These are phyloP conservation scores for Alternaria sp. DNA, from an alignment of 2,329 filamentous ascomycete species.

Conservation along the genomic window DNA sequence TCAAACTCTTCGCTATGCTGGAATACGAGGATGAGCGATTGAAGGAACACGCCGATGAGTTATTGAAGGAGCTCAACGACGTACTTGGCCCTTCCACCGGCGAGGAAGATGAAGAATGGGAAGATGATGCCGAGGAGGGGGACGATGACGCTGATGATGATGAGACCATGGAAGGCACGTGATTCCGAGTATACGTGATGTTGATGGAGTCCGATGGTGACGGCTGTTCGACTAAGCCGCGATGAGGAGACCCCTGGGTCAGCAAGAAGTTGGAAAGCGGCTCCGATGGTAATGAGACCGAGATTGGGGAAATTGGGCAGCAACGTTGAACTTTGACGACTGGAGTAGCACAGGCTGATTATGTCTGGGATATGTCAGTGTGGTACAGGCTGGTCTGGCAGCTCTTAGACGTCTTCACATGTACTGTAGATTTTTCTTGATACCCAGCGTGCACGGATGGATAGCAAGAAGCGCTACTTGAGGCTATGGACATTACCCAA, in stretches of 20 bases:
- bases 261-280: not conserved
- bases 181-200: constrained; percentile 23
- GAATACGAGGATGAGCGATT: constrained; percentile 87
- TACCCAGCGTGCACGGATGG: constrained; percentile 1
- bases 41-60: constrained; percentile 76
- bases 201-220: not conserved
- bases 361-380: constrained; percentile 1
- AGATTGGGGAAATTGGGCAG: not conserved
- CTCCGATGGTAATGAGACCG: constrained; percentile 4
- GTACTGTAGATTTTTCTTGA: constrained; percentile 7
- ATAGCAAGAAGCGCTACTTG: not conserved
- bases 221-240: not conserved
- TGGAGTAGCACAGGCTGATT: not conserved
- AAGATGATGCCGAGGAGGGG: constrained; percentile 52
- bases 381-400: not conserved
- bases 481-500: not conserved
- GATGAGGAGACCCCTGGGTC: not conserved
- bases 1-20: constrained; percentile 78
- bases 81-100: constrained; percentile 54
- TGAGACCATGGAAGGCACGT: constrained; percentile 51
- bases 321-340: not conserved
- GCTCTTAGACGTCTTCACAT: not conserved
- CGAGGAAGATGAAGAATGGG: constrained; percentile 54
- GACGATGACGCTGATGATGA: constrained; percentile 24
- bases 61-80: constrained; percentile 62